A percentile compares a stretch with the other conserved stretches of the same genome.
phyloP scores from a whole-genome alignment of 805 yeast genomes.

The Wickerhamiella domercqiae region DNA sequence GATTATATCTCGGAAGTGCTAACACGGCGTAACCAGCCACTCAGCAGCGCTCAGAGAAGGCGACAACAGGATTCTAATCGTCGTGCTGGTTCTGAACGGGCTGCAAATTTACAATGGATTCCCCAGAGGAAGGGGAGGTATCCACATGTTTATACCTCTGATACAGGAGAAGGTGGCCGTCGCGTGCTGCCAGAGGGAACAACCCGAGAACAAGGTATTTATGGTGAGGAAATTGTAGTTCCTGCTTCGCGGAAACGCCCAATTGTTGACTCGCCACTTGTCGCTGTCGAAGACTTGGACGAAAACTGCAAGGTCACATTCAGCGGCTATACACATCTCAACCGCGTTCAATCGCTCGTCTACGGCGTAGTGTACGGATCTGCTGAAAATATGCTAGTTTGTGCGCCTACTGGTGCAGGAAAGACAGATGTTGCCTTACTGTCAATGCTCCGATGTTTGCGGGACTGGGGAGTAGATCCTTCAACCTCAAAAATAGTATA shows the following conservation, averaged over 20 bases:
- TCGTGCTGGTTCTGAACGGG: constrained; percentile 9
- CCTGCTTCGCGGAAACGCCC: constrained; percentile 39
- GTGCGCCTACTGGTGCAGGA: constrained; percentile 99
- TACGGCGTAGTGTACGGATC: constrained; percentile 86
- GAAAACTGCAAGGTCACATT: constrained; percentile 72
- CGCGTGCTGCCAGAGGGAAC: constrained; percentile 73
- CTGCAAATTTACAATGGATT: constrained; percentile 19
- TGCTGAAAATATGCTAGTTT: constrained; percentile 85
- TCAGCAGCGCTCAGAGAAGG: constrained; percentile 9
- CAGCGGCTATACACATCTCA: constrained; percentile 57
- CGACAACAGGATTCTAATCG: constrained; percentile 11
- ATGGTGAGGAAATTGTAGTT: constrained; percentile 66
- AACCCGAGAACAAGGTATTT: constrained; percentile 28
- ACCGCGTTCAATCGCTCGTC: constrained; percentile 80
- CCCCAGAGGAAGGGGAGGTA: constrained; percentile 26
- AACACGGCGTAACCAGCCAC: constrained; percentile 23
- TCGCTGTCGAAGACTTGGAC: constrained; percentile 52
- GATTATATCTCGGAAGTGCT: constrained; percentile 58
- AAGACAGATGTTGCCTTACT: constrained; percentile 85
- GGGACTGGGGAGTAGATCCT: constrained; percentile 60
- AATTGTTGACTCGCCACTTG: constrained; percentile 24
- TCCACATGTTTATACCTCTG: constrained; percentile 77
- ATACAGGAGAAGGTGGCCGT: constrained; percentile 66
- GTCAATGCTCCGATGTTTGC: constrained; percentile 62
- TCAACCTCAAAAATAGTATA: constrained; percentile 85